A percentile compares a stretch with the other conserved stretches of the same genome.
These are phyloP conservation scores for Ilex aquifolium DNA, from an alignment of 257 asterid genomes.

Conservation along the genomic window DNA sequence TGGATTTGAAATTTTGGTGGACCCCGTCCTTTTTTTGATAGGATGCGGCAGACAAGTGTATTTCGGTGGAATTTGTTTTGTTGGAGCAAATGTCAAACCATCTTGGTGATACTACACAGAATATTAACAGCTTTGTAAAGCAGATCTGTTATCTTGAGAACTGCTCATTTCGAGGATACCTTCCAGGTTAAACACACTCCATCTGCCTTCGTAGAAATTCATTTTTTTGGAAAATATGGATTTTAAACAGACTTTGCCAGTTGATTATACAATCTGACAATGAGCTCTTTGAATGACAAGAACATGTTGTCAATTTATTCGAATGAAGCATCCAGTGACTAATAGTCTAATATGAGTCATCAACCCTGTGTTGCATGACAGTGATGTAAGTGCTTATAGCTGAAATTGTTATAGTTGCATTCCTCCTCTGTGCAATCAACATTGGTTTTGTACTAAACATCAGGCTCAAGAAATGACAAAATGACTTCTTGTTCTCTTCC, in stretches of 20 bases:
- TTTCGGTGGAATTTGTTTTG: slow-evolving; percentile 60
- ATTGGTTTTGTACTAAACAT: no score
- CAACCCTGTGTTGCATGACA: no score
- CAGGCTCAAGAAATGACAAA: no score
- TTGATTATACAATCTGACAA: no score
- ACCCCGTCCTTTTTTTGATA: slow-evolving; percentile 21
- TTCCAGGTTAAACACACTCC: slow-evolving; percentile 56
- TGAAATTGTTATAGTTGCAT: no score
- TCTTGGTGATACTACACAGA: slow-evolving; percentile 43
- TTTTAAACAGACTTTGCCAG: not conserved
- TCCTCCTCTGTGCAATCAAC: no score
- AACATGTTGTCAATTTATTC: no score
- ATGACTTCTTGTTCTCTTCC: no score
- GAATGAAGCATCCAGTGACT: no score
- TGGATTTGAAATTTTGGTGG: not conserved
- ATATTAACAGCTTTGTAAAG: slow-evolving; percentile 40
- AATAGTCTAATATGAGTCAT: no score
- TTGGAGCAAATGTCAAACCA: slow-evolving; percentile 56
- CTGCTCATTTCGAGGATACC: slow-evolving; percentile 55
- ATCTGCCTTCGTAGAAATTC: not conserved
- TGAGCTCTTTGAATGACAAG: no score
- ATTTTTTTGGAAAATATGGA: not conserved
- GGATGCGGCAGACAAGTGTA: slow-evolving; percentile 77
- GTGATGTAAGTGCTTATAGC: no score
- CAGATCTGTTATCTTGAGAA: slow-evolving; percentile 65